Conservation (phyloP, 2,329 filamentous ascomycete genomes). For the Fusarium graminum region DNA sequence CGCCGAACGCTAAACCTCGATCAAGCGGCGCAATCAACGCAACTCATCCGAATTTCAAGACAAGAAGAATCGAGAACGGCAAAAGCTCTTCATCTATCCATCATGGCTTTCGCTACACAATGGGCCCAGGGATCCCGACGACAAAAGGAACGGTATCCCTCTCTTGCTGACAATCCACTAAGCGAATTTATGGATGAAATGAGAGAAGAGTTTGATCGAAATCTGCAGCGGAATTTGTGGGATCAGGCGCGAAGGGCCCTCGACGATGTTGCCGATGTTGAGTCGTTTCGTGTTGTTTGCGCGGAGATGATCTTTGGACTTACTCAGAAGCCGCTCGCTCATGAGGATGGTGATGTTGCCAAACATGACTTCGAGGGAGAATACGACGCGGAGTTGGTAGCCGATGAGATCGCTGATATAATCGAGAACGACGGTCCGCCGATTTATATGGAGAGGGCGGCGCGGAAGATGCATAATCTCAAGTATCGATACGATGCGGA, state of each 20-base stretch:
- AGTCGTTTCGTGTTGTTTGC: conserved; percentile 55
- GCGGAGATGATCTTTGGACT: conserved; percentile 57
- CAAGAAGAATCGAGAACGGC: conserved; percentile 7
- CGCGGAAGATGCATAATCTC: conserved; percentile 43
- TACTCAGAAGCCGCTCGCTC: conserved; percentile 49
- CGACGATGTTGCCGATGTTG: conserved; percentile 53
- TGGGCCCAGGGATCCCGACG: conserved; percentile 56
- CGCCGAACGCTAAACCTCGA: conserved; percentile 62
- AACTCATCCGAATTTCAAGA: conserved; percentile 55
- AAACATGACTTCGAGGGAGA: neutral
- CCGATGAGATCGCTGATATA: conserved; percentile 25
- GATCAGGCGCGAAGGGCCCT: conserved; percentile 53
- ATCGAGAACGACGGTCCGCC: conserved; percentile 45
- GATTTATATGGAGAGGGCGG: conserved; percentile 42
- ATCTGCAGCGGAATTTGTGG: conserved; percentile 54
- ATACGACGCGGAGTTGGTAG: conserved; percentile 6
- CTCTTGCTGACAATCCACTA: neutral
- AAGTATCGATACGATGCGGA: conserved; percentile 45
- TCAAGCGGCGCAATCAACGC: conserved; percentile 55
- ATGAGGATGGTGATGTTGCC: conserved; percentile 2
- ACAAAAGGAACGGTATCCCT: conserved; percentile 17
- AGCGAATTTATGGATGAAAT: conserved; percentile 18
- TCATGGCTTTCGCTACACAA: conserved; percentile 66
- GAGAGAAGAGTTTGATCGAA: conserved; percentile 54
- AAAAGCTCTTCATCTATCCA: conserved; percentile 60